Evolutionary conservation across 2,329 filamentous ascomycete species (phyloP), one percentile per base, ranked within the genome.

Genomic region (Exophiala xenobiotica): DNA sequence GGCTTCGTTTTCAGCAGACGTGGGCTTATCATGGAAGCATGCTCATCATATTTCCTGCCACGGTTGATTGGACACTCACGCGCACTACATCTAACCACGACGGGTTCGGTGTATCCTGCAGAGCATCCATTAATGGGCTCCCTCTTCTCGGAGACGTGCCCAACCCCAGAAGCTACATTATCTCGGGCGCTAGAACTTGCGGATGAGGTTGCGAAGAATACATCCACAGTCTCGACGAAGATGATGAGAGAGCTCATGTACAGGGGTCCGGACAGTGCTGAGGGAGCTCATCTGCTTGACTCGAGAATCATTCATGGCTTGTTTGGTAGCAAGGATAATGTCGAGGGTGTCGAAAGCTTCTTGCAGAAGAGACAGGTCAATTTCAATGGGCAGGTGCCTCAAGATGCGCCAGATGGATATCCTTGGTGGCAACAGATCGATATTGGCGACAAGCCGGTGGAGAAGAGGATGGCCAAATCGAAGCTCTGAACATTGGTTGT

Each of bases 201-300:
- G 1, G 74, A 76, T 18, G 85, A 88, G 46, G 78, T 89, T 38
- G 84, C 81, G 1, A 70, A 71, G 60, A 87, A 88, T 60, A 84
- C 83, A 20, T 87, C 83, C 60, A 70, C 71, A 1, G 79, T 89
- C 22, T 80, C 81, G 22, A 81, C 79, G 6, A 76, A 80, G 57
- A 63, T 89, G 49, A 90, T 88, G 79, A 79, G 81, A 63, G 86
- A 89, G 62, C 68, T 91, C 72, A 83, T 90, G 73, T 88, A 78
- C 64, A 63, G 70, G 6, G 68, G 69, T 2, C 65, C 70, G 2
- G 74, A 70, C 14, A 81, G 76, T 18, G 79, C 86, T 0, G 87
- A 91, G 70, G 84, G 76, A 43, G 80, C 86, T 48, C 86, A 89
- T 71, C 67, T 89, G 57, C 69, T 90, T 23, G 87, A 91, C 55